Base-by-base conservation (phyloP, 441 rosid species). In the Euphorbia celastroides region DNA sequence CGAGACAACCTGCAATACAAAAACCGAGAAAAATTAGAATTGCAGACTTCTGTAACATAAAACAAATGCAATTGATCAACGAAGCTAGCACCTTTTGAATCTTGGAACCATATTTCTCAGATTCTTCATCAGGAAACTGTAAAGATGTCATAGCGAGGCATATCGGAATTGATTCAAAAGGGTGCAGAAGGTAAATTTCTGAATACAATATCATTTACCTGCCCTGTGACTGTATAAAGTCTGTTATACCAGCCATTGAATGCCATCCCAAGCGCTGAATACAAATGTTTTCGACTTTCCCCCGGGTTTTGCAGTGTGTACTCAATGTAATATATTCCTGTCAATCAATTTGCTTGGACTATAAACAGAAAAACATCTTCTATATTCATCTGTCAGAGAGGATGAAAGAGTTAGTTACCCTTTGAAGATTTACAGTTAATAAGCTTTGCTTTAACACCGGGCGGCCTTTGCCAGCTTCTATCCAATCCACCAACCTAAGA, bases 281-380 rank as follows among this genome's bases (percentile, higher is more conserved):
- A 76, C 82, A 93, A 72, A 79, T 93, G 88, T 68, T 75, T 85
- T 27, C 77, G 84, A 52, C 84, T 75, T 57, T 91, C 96, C 11
- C 97, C 95, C 0, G 99, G 97, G 79, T 83, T 91, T 81, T 89
- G 96, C 66, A 94, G 77, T 0, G 93, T 85, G 57, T 89, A 91
- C 76, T 94, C 96, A 13, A 93, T 94, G 83, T 94, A 94, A 66
- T 94, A 91, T 70, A 94, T 66, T 51, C 99, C 97, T 91, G 75
- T 70, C 60, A 46, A 44, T 56, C 41, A 34, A 66, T 32, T 25
- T 11, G 12, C n/a, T 9, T 22, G 17, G 19, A 20, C 9, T 11
- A 5, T 20, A 50, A 50, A 17, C 10, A 50, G n/a, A n/a, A n/a
- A 9, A 5, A 50, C 23, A 7, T 1, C 11, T 20, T 52, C 7